Base-by-base conservation (phyloP, 2,329 filamentous ascomycete genomes). In the Monosporascus sp. region DNA sequence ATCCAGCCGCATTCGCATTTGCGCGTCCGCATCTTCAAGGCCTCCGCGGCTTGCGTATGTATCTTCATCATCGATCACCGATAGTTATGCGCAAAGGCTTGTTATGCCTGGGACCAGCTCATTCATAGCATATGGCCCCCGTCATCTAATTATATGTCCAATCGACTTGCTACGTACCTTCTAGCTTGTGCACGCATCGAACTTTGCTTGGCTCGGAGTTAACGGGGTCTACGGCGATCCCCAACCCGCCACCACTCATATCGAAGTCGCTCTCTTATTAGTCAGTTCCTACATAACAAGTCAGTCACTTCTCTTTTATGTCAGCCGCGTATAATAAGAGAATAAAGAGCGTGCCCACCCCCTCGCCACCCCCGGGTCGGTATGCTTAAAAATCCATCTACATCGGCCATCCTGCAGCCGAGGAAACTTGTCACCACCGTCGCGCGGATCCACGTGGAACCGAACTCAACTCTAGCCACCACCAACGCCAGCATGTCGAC, bases 331-430 rank as follows among this genome's bases (percentile, higher is more conserved):
- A 50, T 52, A 53, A 50, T 58, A 62, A 61, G 64, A 59, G 53
- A 54, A 54, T 60, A 64, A 65, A 58, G 50, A 52, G 54, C 49
- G 55, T 52, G 56, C 49, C 57, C 61, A 51, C 63, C 54, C 58
- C 53, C 61, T 62, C 57, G 63, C 65, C 61, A 63, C 65, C 50
- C 58, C 52, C 51, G 52, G 50, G 57, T 60, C 69, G 74, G 69
- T 59, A 78, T 79, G 76, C 72, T 77, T 65, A 77, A 71, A 61
- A 67, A 66, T 61, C 72, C 73, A 58, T 59, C 70, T 56, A 64
- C 70, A 27, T 68, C 70, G 50, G 67, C 67, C 61, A 59, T 75
- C 55, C 58, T 74, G 51, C 73, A 71, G 58, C 68, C 72, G 58
- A 73, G 72, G 60, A 74, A 73, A 54, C 62, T 76, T 56, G 66